Base-by-base conservation (phyloP, 140 eudicot species). In the Ambrosia hybrid region DNA sequence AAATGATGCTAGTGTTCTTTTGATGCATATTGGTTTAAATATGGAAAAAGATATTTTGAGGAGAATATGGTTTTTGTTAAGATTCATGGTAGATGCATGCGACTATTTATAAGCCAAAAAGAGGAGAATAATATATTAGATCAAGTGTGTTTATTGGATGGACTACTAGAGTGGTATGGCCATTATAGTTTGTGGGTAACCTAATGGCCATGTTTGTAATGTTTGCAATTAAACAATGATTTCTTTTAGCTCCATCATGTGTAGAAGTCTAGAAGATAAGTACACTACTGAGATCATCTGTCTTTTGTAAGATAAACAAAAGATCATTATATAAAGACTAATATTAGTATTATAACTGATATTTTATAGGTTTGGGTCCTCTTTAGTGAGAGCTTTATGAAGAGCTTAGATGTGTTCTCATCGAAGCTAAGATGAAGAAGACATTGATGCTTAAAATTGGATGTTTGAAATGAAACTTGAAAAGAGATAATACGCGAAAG, bases 121-220 rank as follows among this genome's bases (percentile, higher is more conserved):
- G 34, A 36, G 11, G 30, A 15, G 1, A 61, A 61, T 36, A 37
- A 7, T 38, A 38, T 37, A 38, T 14, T 14, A 63, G 51, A 37
- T 37, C 9, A 15, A 70, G 67, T 74, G 62, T 9, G 60, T 59
- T 73, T 39, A 79, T 85, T 84, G 85, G 84, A 53, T 49, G 77
- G 60, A 68, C 57, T 45, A 36, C 58, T 56, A 74, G 78, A 82
- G 90, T 85, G 95, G 86, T 64, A 66, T 60, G 57, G 43, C 86
- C 95, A 88, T 82, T 85, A 82, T 72, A 51, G 70, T 76, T 43
- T 76, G 65, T 82, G 79, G 62, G 65, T n/a, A 51, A 76, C 72
- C 88, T 82, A 87, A 63, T 84, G 88, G 83, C 85, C 89, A 79
- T 73, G 45, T 72, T 76, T 77, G 68, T 67, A 66, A 71, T 60